These are phyloP conservation scores for Hibiscus syriacus DNA, from an alignment of 345 rosid genomes.

Conservation along the genomic window DNA sequence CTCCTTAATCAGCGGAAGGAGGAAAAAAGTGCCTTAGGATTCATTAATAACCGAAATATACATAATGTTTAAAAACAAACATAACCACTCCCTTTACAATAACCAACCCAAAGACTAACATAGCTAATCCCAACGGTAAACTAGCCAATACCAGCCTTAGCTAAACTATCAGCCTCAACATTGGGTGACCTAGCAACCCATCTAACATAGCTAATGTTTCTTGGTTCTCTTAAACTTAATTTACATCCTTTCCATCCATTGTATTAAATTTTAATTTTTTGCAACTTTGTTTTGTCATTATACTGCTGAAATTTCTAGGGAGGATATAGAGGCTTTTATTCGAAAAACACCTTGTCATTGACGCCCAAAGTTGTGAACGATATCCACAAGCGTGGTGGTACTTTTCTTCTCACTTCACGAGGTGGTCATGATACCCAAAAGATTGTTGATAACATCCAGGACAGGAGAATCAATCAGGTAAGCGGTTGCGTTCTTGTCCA, in stretches of 20 bases:
- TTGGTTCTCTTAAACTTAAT: slow-evolving; percentile 3
- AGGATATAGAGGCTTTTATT: slow-evolving; percentile 84
- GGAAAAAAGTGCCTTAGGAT: too few species aligned
- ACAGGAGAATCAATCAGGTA: slow-evolving; percentile 89
- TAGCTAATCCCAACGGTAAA: too few species aligned
- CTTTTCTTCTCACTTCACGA: slow-evolving; percentile 74
- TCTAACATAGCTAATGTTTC: too few species aligned
- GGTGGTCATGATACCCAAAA: slow-evolving; percentile 89
- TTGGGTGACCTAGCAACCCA: too few species aligned
- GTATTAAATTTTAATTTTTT: not conserved
- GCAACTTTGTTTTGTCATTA: not conserved
- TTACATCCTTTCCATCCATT: not conserved
- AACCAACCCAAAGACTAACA: too few species aligned
- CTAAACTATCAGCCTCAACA: too few species aligned
- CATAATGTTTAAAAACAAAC: too few species aligned
- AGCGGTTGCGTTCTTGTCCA: slow-evolving; percentile 3
- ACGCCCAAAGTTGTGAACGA: slow-evolving; percentile 81
- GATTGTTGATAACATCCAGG: slow-evolving; percentile 93
- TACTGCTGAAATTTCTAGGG: slow-evolving; percentile 39
- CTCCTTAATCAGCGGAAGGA: too few species aligned
- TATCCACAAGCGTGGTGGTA: slow-evolving; percentile 93
- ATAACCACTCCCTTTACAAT: too few species aligned
- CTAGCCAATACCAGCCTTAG: too few species aligned
- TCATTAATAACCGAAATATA: too few species aligned
- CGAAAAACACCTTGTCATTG: slow-evolving; percentile 53